phyloP scores from a whole-genome alignment of 129 eudicot species.

The Centrapalus pauciflorus region DNA sequence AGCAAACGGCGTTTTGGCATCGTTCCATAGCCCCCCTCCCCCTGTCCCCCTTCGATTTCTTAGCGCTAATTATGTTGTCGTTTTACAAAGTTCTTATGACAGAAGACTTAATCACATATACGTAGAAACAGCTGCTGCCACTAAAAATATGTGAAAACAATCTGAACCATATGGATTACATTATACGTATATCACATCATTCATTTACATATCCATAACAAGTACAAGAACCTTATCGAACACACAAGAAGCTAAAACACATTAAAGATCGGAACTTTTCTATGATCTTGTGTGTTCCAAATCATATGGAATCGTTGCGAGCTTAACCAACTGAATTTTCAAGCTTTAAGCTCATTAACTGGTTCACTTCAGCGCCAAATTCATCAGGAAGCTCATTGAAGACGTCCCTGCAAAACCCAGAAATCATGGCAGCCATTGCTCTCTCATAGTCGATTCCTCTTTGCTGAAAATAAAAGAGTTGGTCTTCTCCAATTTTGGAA shows the following conservation, averaged over 20 bases:
- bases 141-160: constrained; percentile 4
- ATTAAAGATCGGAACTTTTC: constrained; percentile 3
- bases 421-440: constrained; percentile 98
- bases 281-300: constrained; percentile 4
- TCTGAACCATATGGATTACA: constrained; percentile 7
- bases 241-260: background rate
- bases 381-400: constrained; percentile 95
- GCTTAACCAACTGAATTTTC: constrained; percentile 91
- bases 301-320: background rate
- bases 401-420: constrained; percentile 91
- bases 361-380: constrained; percentile 93
- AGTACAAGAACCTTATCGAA: background rate
- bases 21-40: too few species aligned
- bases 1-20: too few species aligned
- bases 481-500: constrained; percentile 94
- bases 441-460: constrained; percentile 92
- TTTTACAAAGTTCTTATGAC: too few species aligned
- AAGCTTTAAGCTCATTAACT: constrained; percentile 92
- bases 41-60: too few species aligned
- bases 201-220: constrained; percentile 13
- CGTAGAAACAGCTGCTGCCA: background rate
- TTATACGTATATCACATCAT: constrained; percentile 16
- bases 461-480: constrained; percentile 91
- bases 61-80: too few species aligned
- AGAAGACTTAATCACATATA: too few species aligned